phyloP scores from a whole-genome alignment of 768 basidiomycete species.

The Hydnomerulius pinastri region DNA sequence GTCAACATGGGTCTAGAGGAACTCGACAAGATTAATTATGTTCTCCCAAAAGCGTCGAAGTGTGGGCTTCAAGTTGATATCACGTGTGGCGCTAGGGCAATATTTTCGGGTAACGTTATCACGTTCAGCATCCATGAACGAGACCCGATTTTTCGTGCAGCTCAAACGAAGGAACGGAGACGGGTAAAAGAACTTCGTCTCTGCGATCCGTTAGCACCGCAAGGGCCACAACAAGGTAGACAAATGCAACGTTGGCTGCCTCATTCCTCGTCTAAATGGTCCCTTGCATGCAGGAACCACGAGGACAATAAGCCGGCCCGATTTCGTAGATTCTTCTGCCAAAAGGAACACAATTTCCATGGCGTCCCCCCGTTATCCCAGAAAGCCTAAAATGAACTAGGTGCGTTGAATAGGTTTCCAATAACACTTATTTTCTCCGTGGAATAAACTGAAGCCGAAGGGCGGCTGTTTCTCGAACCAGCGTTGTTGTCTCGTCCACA shows the following conservation, averaged over 20 bases:
- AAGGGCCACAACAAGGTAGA: neutral
- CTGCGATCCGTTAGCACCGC: constrained; percentile 10
- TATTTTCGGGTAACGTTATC: too few relatives aligned
- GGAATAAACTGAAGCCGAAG: neutral
- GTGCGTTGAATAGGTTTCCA: constrained; percentile 20
- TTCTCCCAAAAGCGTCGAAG: neutral
- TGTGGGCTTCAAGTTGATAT: neutral
- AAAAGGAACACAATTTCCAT: constrained; percentile 13
- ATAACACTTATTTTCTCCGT: constrained; percentile 5
- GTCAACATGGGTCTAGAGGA: neutral
- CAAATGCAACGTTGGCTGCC: neutral
- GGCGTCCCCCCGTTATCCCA: constrained; percentile 21
- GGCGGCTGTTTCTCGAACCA: constrained; percentile 7
- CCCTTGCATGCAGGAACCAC: constrained; percentile 25
- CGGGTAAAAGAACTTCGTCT: constrained; percentile 5
- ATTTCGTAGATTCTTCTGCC: constrained; percentile 1
- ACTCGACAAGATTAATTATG: neutral
- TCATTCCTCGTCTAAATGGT: neutral
- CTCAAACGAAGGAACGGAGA: too few relatives aligned
- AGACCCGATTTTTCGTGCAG: too few relatives aligned
- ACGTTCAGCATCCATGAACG: neutral
- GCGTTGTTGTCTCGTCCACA: too few relatives aligned
- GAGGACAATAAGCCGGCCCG: constrained; percentile 29
- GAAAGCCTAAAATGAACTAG: constrained; percentile 29
- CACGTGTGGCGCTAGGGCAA: neutral